These are phyloP conservation scores for Linderina pennispora DNA, from an alignment of 192 early-diverging fungal genomes.

Conservation along the genomic window DNA sequence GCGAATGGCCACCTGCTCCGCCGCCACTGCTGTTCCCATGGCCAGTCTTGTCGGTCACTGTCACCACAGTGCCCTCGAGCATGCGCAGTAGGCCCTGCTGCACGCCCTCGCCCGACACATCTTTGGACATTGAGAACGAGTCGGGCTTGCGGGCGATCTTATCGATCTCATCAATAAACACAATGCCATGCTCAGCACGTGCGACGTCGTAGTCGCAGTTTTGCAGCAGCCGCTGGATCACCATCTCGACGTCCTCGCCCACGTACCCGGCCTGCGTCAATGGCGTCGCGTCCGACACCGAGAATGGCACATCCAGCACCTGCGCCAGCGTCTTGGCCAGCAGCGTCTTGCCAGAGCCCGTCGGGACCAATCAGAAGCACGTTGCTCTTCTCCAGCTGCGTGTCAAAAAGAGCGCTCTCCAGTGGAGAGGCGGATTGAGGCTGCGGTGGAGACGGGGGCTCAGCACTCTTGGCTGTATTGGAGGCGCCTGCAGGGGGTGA, in stretches of 20 bases:
- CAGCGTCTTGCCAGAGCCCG: conserved; percentile 81
- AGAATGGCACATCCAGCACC: conserved; percentile 80
- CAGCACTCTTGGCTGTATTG: too few species aligned
- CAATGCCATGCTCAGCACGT: conserved; percentile 77
- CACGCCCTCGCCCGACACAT: conserved; percentile 91
- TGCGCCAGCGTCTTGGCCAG: conserved; percentile 77
- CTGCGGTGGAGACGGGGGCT: not conserved
- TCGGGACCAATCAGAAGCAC: conserved; percentile 80
- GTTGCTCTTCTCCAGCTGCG: conserved; percentile 85
- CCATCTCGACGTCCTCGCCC: conserved; percentile 85
- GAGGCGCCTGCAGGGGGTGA: too few species aligned
- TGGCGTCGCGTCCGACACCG: conserved; percentile 86
- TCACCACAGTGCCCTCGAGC: conserved; percentile 85
- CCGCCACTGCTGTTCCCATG: conserved; percentile 34
- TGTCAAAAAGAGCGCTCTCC: conserved; percentile 17
- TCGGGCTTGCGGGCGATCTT: conserved; percentile 81
- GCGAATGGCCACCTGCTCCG: conserved; percentile 19
- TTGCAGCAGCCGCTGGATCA: conserved; percentile 79
- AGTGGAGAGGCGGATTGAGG: not conserved
- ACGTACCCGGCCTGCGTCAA: conserved; percentile 90
- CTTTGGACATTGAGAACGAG: conserved; percentile 63
- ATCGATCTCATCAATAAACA: conserved; percentile 93
- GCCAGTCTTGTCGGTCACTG: conserved; percentile 76
- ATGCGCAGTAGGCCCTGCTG: conserved; percentile 81
- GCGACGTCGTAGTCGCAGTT: conserved; percentile 83